A percentile compares a stretch with the other conserved stretches of the same genome.
Evolutionary conservation across 1,139 yeast species (phyloP).

Genomic region (Saccharomyces uvarum): DNA sequence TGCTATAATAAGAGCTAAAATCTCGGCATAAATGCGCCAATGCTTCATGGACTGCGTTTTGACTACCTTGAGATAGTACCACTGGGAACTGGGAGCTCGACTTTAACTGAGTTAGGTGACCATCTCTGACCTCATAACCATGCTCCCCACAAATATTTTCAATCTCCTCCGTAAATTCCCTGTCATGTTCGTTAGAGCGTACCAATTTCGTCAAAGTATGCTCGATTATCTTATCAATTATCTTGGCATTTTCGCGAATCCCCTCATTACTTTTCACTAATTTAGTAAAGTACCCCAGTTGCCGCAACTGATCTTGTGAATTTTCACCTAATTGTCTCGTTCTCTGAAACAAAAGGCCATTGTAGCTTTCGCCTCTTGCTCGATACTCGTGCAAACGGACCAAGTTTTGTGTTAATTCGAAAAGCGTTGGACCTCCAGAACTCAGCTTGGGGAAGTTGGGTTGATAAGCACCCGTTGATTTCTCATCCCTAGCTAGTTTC

Average conservation of each 20-base stretch:
- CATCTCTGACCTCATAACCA: slow-evolving; percentile 13
- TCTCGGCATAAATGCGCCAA: slow-evolving; percentile 70
- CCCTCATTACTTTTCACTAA: slow-evolving; percentile 41
- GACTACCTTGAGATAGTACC: slow-evolving; percentile 19
- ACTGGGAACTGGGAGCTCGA: slow-evolving; percentile 27
- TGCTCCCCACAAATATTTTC: slow-evolving; percentile 14
- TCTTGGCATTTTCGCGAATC: slow-evolving; percentile 40
- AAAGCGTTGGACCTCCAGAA: slow-evolving; percentile 9
- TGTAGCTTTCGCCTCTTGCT: slow-evolving; percentile 16
- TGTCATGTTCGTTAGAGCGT: slow-evolving; percentile 14
- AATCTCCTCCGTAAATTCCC: slow-evolving; percentile 33
- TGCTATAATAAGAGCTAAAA: slow-evolving; percentile 46
- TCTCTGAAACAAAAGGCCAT: slow-evolving; percentile 18
- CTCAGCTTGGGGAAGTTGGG: neutral
- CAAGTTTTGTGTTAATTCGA: slow-evolving; percentile 14
- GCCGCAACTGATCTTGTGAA: slow-evolving; percentile 27
- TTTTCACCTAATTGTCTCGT: slow-evolving; percentile 11
- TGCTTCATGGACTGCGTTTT: slow-evolving; percentile 54
- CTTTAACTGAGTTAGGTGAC: slow-evolving; percentile 4
- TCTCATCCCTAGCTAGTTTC: neutral
- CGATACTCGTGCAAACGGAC: slow-evolving; percentile 18
- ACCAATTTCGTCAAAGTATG: slow-evolving; percentile 37
- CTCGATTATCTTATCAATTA: slow-evolving; percentile 41
- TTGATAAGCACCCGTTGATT: neutral
- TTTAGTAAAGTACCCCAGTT: slow-evolving; percentile 50